Conservation (phyloP, 352 stramenopile genomes). For the Phytophthora tubulina region DNA sequence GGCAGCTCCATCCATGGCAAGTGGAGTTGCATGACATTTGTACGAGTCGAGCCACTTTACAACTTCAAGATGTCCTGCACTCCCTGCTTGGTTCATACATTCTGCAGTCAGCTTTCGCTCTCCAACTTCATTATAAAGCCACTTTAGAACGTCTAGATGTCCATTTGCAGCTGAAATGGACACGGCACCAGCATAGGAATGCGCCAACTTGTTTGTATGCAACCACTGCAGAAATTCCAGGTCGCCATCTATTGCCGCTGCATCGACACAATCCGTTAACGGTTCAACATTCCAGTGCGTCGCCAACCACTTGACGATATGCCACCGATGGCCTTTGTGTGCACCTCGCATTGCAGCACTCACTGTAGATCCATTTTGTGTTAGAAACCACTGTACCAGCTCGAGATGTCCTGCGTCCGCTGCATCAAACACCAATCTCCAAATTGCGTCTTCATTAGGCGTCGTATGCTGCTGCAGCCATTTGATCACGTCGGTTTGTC, state of each 20-base stretch:
- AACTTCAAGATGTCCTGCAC: conserved; percentile 28
- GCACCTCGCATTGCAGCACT: conserved; percentile 27
- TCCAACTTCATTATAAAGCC: conserved; percentile 20
- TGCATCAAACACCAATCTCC: conserved; percentile 15
- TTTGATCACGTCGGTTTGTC: conserved; percentile 22
- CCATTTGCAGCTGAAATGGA: conserved; percentile 16
- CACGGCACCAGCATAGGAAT: conserved; percentile 4
- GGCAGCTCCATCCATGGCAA: conserved; percentile 36
- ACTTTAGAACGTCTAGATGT: conserved; percentile 23
- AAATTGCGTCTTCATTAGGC: conserved; percentile 20
- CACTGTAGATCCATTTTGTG: conserved; percentile 2
- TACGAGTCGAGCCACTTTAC: conserved; percentile 31
- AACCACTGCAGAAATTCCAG: conserved; percentile 32
- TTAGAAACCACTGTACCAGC: conserved; percentile 24
- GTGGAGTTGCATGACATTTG: conserved; percentile 18
- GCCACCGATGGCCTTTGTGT: conserved; percentile 16
- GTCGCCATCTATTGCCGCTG: conserved; percentile 23
- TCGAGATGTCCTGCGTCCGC: conserved; percentile 18
- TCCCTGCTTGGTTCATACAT: conserved; percentile 26
- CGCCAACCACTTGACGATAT: conserved; percentile 24
- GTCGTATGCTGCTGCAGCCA: conserved; percentile 19
- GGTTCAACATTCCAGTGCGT: conserved; percentile 9
- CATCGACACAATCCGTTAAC: conserved; percentile 11
- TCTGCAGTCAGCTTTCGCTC: conserved; percentile 25
- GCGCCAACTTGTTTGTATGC: neutral